phyloP scores from a whole-genome alignment of 805 yeast species.

The Danielia oregonensis region DNA sequence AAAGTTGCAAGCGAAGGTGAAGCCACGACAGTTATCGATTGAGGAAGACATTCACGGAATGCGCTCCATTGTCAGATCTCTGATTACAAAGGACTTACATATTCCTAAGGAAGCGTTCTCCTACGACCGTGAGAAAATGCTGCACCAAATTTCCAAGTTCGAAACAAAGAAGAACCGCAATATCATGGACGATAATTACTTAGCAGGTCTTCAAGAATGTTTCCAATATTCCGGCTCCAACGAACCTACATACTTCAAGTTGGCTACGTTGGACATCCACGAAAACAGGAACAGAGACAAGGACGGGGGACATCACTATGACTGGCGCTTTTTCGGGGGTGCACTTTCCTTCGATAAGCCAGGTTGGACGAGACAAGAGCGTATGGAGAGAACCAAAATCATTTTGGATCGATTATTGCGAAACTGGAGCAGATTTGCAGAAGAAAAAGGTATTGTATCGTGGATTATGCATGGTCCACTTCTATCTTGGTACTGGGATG shows the following conservation, averaged over 20 bases:
- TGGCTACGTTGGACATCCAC: slow-evolving; percentile 23
- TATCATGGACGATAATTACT: slow-evolving; percentile 23
- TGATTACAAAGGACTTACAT: slow-evolving; percentile 4
- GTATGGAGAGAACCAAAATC: slow-evolving; percentile 14
- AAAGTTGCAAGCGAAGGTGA: slow-evolving; percentile 17
- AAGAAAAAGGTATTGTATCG: slow-evolving; percentile 12
- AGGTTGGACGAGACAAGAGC: slow-evolving; percentile 28
- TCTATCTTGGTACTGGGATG: slow-evolving; percentile 17
- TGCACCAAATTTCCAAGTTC: slow-evolving; percentile 23
- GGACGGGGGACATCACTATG: slow-evolving; percentile 55
- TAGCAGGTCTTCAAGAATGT: slow-evolving; percentile 30
- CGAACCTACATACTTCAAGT: slow-evolving; percentile 37
- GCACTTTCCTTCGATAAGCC: slow-evolving; percentile 41
- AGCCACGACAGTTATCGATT: slow-evolving; percentile 17
- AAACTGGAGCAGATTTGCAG: slow-evolving; percentile 14
- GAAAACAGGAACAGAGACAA: slow-evolving; percentile 25
- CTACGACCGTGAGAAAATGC: slow-evolving; percentile 21
- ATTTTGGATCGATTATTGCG: slow-evolving; percentile 15
- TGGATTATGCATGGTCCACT: slow-evolving; percentile 19
- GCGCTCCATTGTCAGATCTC: slow-evolving; percentile 15
- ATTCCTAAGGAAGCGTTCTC: slow-evolving; percentile 21
- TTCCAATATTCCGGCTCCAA: slow-evolving; percentile 13
- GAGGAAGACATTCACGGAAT: slow-evolving; percentile 25
- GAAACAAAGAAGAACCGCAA: slow-evolving; percentile 15
- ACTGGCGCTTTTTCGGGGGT: slow-evolving; percentile 58